Evolutionary conservation across 495 filamentous ascomycete species (phyloP), one percentile per base, ranked within the genome.

Genomic region (Neurospora sp.): DNA sequence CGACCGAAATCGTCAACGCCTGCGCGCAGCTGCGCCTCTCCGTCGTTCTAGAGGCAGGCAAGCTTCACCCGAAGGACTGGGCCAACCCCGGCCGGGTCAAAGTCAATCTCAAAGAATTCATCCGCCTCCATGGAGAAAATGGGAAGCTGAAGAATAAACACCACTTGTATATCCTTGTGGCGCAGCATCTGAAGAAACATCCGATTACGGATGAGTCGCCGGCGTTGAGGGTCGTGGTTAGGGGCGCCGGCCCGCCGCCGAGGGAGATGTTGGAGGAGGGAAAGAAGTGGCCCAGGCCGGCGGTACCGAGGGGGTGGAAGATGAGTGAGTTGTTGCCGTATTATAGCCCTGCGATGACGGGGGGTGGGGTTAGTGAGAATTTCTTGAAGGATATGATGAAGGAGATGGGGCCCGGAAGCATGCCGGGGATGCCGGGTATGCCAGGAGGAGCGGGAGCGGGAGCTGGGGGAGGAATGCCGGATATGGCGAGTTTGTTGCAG

Each of bases 341-440:
- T 74, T 94, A 97, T 75, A 92, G 89, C 31, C 89, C 95, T 0
- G 96, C 94, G 14, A 86, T 98, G 81, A 96, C 91, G 69, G 96
- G 96, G 3, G 95, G 96, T 31, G 96, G 96, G 31, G 94, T 99
- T 8, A 96, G 91, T 74, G 96, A 99, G 79, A 97, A 99, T 76
- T 92, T 97, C 37, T 89, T 99, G 75, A 94, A 96, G 85, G 94
- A 99, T 73, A 97, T 98, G 85, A 97, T 99, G 95, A 89, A 88
- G 59, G 94, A 96, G 84, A 96, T 98, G 94, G 61, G 82, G 84
- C 73, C 84, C 84, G 83, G 80, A 79, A 16, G 80, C 74, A 35
- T 78, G 77, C 76, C 69, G 68, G 61, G 72, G 14, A 42, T 77
- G 77, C 42, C 77, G 35, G 72, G 68, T 4, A 70, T 44, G 72